Evolutionary conservation across 75 land plant genomes (phyloP).

Genomic region (Picea sitchensis): DNA sequence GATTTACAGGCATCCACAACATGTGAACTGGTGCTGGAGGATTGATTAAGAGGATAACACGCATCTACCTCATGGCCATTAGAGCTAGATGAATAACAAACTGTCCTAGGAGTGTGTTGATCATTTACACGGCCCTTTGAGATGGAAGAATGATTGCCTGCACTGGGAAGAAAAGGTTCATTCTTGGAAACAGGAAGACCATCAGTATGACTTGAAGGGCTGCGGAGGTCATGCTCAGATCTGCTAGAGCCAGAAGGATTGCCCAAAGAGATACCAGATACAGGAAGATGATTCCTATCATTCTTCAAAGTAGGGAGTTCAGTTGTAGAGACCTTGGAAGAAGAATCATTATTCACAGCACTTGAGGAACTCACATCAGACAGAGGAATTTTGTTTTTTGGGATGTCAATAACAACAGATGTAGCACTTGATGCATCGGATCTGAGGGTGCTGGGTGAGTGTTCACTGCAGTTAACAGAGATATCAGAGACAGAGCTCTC

Average conservation of each 20-base stretch:
- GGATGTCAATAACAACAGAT: neutral
- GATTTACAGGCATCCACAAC: neutral
- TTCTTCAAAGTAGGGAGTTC: neutral
- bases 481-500: neutral
- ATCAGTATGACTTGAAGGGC: neutral
- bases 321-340: neutral
- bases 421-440: neutral
- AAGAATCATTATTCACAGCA: neutral
- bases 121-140: neutral
- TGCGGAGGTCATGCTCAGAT: neutral
- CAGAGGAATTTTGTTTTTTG: neutral
- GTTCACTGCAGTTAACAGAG: neutral
- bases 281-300: neutral
- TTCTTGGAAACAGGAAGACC: neutral
- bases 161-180: neutral
- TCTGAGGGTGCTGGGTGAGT: neutral
- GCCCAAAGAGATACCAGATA: neutral
- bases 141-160: neutral
- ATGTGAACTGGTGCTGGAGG: neutral
- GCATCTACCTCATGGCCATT: neutral
- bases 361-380: neutral
- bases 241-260: conserved; percentile 3
- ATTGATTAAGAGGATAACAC: neutral
- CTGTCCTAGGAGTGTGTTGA: neutral
- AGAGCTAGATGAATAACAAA: neutral